phyloP scores from a whole-genome alignment of 2,329 filamentous ascomycete species.

The Xylaria sp. region DNA sequence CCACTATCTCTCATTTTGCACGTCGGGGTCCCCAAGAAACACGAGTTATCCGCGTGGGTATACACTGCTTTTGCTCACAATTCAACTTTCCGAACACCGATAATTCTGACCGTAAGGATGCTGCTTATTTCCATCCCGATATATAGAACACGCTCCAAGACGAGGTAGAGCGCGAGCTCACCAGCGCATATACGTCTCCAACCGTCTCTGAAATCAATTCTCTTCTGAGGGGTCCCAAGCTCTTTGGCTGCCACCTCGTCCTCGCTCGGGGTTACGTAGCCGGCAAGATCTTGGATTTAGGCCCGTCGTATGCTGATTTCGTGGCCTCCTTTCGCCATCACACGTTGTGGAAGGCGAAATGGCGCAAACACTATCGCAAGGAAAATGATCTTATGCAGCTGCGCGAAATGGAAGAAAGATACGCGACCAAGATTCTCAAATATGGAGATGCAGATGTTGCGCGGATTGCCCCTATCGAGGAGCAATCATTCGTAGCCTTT shows the following conservation, averaged over 20 bases:
- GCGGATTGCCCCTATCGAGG: slow-evolving; percentile 3
- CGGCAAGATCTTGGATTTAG: slow-evolving; percentile 20
- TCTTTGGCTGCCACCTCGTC: slow-evolving; percentile 17
- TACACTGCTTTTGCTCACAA: background rate
- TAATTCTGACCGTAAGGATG: background rate
- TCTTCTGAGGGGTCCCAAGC: slow-evolving; percentile 10
- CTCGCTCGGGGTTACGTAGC: slow-evolving; percentile 21
- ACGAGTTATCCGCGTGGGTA: background rate
- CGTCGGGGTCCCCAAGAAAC: background rate
- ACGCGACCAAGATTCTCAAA: slow-evolving; percentile 19
- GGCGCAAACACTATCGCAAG: slow-evolving; percentile 23
- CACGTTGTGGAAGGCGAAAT: slow-evolving; percentile 13
- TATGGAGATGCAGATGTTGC: slow-evolving; percentile 18
- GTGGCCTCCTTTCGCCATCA: slow-evolving; percentile 20
- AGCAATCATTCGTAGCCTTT: slow-evolving; percentile 20
- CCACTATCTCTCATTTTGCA: background rate
- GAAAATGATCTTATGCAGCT: slow-evolving; percentile 6
- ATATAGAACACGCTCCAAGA: slow-evolving; percentile 20
- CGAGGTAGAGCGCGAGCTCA: slow-evolving; percentile 24
- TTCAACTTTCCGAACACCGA: background rate
- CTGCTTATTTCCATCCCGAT: background rate
- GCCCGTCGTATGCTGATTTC: slow-evolving; percentile 25
- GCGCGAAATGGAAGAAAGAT: background rate
- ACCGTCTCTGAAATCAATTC: background rate
- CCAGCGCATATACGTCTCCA: background rate